Percentiles rank a stretch among this genome's conserved stretches.
phyloP scores from a whole-genome alignment of 2,329 filamentous ascomycete species.

The Malbranchea cinnamomea region DNA sequence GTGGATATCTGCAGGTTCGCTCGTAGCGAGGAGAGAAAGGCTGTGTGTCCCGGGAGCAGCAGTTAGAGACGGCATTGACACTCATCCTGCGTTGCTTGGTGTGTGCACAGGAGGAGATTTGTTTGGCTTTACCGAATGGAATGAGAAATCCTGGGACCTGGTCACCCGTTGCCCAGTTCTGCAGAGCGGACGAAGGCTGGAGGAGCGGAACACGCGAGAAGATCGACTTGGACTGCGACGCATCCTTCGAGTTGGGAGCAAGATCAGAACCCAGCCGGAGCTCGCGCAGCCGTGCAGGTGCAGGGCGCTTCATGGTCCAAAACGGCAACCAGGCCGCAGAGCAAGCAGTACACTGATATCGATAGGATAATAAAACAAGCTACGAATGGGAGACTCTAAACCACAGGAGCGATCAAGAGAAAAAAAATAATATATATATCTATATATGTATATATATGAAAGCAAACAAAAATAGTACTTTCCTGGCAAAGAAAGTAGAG shows the following conservation, averaged over 20 bases:
- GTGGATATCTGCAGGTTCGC: slow-evolving; percentile 59
- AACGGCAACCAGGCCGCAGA: no score
- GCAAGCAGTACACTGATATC: no score
- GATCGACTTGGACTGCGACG: slow-evolving; percentile 7
- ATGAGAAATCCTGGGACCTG: slow-evolving; percentile 19
- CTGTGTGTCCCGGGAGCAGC: slow-evolving; percentile 29
- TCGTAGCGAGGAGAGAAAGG: slow-evolving; percentile 69
- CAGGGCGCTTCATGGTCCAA: slow-evolving; percentile 8
- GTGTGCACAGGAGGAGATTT: slow-evolving; percentile 3
- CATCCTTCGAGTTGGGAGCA: slow-evolving; percentile 1
- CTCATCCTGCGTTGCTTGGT: not conserved
- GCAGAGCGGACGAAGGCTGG: slow-evolving; percentile 3
- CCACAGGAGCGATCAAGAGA: no score
- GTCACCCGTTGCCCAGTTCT: slow-evolving; percentile 15
- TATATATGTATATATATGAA: no score
- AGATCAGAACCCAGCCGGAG: slow-evolving; percentile 4
- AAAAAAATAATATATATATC: no score
- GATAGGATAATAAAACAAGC: no score
- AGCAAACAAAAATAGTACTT: no score
- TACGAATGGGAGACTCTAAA: no score
- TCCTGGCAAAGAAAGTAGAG: no score
- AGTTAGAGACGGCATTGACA: slow-evolving; percentile 1
- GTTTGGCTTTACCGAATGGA: slow-evolving; percentile 15
- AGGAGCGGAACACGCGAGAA: slow-evolving; percentile 8
- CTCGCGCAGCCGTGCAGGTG: slow-evolving; percentile 6